Conservation (phyloP, 202 grass and related monocot species). For the Alloteropsis angusta region DNA sequence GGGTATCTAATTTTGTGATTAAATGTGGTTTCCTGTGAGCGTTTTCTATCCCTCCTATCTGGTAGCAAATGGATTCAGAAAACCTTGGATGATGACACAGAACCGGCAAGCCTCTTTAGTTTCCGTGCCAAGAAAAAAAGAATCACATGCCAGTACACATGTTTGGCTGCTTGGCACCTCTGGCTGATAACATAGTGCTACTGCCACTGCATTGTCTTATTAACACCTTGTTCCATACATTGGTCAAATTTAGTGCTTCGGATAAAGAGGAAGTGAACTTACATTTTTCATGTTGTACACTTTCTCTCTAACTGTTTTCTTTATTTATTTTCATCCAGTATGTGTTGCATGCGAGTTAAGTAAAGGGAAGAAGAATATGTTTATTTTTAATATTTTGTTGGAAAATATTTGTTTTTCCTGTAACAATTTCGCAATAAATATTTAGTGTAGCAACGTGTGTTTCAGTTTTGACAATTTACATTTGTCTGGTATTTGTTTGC, state of each 20-base stretch:
- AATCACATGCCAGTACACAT: too few relatives aligned
- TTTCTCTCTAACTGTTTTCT: constrained; percentile 11
- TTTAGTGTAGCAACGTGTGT: background rate
- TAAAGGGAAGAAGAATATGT: background rate
- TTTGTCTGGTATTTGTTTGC: background rate
- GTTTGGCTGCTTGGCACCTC: background rate
- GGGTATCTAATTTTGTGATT: background rate
- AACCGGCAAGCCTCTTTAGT: background rate
- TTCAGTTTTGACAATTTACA: background rate
- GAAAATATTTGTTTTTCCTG: background rate
- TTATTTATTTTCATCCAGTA: background rate
- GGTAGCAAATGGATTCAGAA: background rate
- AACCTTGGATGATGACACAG: background rate
- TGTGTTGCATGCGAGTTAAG: background rate
- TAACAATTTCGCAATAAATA: background rate
- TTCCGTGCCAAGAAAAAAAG: too few relatives aligned
- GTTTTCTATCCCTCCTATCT: background rate
- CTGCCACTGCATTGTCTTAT: background rate
- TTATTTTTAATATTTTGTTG: background rate
- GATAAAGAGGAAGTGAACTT: constrained; percentile 10
- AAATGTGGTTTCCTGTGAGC: background rate
- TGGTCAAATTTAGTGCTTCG: background rate
- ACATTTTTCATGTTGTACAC: background rate
- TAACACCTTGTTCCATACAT: background rate
- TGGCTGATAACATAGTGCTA: background rate